Evolutionary conservation across 177 flowering plant species (phyloP).

Genomic region (Vitis hybrid): DNA sequence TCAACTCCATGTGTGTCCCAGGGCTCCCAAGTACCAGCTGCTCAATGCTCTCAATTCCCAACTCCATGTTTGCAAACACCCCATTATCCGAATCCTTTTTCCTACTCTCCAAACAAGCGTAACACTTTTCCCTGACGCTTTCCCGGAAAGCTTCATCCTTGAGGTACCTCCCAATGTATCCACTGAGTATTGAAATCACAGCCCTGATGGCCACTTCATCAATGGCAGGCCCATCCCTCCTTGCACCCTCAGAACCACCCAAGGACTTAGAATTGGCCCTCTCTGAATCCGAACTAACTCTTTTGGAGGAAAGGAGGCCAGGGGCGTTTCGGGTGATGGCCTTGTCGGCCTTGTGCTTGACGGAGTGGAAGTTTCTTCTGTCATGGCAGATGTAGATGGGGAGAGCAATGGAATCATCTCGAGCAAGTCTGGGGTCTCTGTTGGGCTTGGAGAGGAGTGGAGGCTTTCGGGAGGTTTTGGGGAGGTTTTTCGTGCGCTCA

Average conservation of each 20-base stretch:
- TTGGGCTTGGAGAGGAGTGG: conserved; percentile 13
- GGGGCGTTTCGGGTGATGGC: conserved; percentile 23
- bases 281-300: conserved; percentile 24
- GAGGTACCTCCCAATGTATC: conserved; percentile 45
- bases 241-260: background rate
- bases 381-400: conserved; percentile 59
- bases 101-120: conserved; percentile 28
- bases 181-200: conserved; percentile 54
- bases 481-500: conserved; percentile 1
- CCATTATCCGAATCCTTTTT: conserved; percentile 24
- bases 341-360: conserved; percentile 22
- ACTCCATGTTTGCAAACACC: conserved; percentile 35
- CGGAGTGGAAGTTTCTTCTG: conserved; percentile 24
- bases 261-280: conserved; percentile 22
- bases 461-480: background rate
- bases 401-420: conserved; percentile 28
- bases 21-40: conserved; percentile 25
- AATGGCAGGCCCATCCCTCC: conserved; percentile 38
- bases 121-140: conserved; percentile 31
- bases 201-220: conserved; percentile 58
- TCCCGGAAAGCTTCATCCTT: conserved; percentile 45
- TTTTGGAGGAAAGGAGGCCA: conserved; percentile 26
- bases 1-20: conserved; percentile 28
- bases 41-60: conserved; percentile 49
- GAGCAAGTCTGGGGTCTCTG: background rate